A percentile compares a stretch with the other conserved stretches of the same genome.
phyloP scores from a whole-genome alignment of 352 stramenopile genomes.

The Globisporangium viniferum region DNA sequence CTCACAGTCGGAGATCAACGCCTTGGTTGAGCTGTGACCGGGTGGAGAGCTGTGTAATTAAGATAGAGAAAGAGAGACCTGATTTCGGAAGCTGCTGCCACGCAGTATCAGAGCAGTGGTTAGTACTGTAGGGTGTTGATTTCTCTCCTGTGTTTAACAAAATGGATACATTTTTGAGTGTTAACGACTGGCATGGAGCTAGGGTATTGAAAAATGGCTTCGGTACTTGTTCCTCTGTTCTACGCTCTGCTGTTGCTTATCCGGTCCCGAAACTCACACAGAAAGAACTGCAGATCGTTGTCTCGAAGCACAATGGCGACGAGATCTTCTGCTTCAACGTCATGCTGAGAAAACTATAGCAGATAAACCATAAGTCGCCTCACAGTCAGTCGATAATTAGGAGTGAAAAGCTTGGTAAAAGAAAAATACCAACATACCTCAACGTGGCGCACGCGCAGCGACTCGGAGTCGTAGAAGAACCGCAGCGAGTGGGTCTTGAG shows the following conservation, averaged over 20 bases:
- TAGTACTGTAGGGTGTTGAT: background rate
- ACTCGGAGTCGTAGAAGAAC: conserved; percentile 57
- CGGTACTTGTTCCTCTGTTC: background rate
- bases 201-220: background rate
- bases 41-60: background rate
- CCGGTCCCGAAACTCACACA: conserved; percentile 60
- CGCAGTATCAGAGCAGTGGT: background rate
- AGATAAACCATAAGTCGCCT: background rate
- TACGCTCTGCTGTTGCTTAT: conserved; percentile 18
- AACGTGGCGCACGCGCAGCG: conserved; percentile 49
- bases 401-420: background rate
- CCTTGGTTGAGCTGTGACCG: conserved; percentile 7
- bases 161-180: background rate
- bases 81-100: background rate
- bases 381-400: too few relatives aligned
- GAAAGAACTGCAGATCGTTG: conserved; percentile 56
- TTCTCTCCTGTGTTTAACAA: conserved; percentile 1
- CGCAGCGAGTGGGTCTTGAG: conserved; percentile 48
- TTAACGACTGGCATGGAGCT: background rate
- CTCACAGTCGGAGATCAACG: conserved; percentile 35
- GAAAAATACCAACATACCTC: conserved; percentile 31
- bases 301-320: conserved; percentile 49
- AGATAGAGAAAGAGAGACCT: background rate
- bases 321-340: conserved; percentile 40
- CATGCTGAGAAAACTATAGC: conserved; percentile 24